Percentiles rank a stretch among this genome's conserved stretches.
Conservation (phyloP, 2,329 filamentous ascomycete species). For the Lojkania enalia region DNA sequence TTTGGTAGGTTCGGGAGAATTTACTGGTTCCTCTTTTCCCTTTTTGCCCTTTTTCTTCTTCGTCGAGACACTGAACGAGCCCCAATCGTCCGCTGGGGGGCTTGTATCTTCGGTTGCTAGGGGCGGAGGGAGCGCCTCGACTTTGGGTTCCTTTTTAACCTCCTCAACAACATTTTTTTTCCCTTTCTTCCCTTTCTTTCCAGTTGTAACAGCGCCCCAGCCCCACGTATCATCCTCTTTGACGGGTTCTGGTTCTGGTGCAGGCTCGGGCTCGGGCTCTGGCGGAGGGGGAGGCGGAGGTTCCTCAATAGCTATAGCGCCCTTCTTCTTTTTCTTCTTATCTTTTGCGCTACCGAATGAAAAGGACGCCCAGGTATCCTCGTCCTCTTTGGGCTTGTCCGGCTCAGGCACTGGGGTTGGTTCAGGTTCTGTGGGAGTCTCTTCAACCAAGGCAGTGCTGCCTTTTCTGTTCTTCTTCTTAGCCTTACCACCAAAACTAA, state of each 20-base stretch:
- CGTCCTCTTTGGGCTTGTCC: constrained; percentile 28
- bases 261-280: constrained; percentile 8
- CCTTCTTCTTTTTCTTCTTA: constrained; percentile 44
- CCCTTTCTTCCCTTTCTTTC: constrained; percentile 3
- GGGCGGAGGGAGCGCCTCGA: constrained; percentile 2
- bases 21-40: constrained; percentile 41
- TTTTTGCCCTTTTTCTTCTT: constrained; percentile 30
- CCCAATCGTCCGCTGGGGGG: constrained; percentile 20
- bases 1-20: constrained; percentile 18
- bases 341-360: constrained; percentile 34
- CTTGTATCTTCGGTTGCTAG: constrained; percentile 1
- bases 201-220: background rate
- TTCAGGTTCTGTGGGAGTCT: constrained; percentile 23
- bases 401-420: constrained; percentile 25
- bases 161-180: constrained; percentile 2
- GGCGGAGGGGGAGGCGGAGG: constrained; percentile 23
- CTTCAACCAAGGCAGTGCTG: constrained; percentile 34
- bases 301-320: constrained; percentile 16
- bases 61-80: constrained; percentile 13
- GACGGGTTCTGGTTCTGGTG: background rate
- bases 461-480: constrained; percentile 41
- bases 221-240: constrained; percentile 1
- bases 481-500: constrained; percentile 37
- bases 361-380: constrained; percentile 27
- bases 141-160: constrained; percentile 7